Conservation (phyloP, 2,329 filamentous ascomycete species). For the Zopfia rhizophila region DNA sequence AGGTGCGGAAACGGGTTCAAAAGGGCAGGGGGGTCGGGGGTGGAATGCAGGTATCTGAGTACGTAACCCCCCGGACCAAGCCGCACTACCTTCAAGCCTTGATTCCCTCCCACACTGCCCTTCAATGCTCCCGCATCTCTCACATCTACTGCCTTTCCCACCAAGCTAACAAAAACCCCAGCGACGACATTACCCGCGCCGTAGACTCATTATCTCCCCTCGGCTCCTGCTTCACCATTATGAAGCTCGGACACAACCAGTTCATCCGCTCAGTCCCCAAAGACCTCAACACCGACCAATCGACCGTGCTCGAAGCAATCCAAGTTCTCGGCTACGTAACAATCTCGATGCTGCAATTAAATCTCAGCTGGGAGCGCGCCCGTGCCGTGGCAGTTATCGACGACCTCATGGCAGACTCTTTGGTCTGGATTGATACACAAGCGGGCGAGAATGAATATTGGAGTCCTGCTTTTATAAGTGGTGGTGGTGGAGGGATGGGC, state of each 20-base stretch:
- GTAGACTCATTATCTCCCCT: conserved; percentile 88
- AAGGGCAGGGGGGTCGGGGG: conserved; percentile 77
- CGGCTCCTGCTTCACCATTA: conserved; percentile 85
- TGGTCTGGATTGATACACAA: conserved; percentile 95
- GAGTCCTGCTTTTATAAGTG: conserved; percentile 79
- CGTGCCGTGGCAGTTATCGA: conserved; percentile 90
- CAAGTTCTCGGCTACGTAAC: conserved; percentile 91
- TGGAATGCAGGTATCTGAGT: conserved; percentile 82
- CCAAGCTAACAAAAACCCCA: conserved; percentile 57
- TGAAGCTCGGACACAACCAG: conserved; percentile 82
- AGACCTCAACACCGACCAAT: conserved; percentile 94
- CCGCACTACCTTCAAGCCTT: not conserved
- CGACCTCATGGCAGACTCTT: conserved; percentile 85
- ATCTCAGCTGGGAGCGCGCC: conserved; percentile 85
- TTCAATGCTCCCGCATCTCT: conserved; percentile 7
- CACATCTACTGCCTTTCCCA: not conserved
- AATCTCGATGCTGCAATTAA: conserved; percentile 86
- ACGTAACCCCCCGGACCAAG: conserved; percentile 50
- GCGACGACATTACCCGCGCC: conserved; percentile 91
- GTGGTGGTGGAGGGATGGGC: conserved; percentile 16
- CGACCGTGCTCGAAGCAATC: conserved; percentile 88
- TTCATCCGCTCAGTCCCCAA: conserved; percentile 95
- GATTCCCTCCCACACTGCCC: not conserved
- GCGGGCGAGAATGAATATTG: conserved; percentile 91
- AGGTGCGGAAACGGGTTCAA: conserved; percentile 80